Percentiles rank a stretch among this genome's conserved stretches.
These are phyloP conservation scores for Cutaneotrichosporon curvatum DNA, from an alignment of 1,284 basidiomycete genomes.

Conservation along the genomic window DNA sequence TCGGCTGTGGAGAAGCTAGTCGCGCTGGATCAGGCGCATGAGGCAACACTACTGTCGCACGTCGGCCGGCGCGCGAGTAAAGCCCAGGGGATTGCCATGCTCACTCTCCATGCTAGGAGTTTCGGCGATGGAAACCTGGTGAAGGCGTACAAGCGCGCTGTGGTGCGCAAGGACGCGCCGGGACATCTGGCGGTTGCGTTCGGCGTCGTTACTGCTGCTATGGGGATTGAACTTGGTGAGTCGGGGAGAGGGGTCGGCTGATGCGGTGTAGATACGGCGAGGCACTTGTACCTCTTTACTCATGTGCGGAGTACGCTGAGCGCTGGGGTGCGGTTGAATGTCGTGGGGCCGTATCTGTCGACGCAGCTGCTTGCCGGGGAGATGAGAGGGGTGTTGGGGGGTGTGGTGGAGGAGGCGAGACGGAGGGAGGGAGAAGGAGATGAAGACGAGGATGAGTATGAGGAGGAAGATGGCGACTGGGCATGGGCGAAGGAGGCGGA, in stretches of 20 bases:
- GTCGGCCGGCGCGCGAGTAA: constrained; percentile 78
- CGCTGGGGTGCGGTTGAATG: constrained; percentile 83
- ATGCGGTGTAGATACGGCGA: constrained; percentile 60
- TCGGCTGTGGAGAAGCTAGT: constrained; percentile 48
- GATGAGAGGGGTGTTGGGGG: constrained; percentile 59
- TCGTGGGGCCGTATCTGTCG: constrained; percentile 84
- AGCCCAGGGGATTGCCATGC: constrained; percentile 85
- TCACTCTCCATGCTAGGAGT: constrained; percentile 79
- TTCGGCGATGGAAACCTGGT: constrained; percentile 56
- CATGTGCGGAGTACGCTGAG: constrained; percentile 84
- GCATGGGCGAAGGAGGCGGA: constrained; percentile 35
- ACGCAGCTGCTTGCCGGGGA: constrained; percentile 78
- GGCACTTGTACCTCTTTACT: constrained; percentile 84
- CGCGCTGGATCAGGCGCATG: constrained; percentile 68
- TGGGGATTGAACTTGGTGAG: constrained; percentile 67
- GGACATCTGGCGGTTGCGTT: constrained; percentile 88
- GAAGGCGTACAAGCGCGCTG: constrained; percentile 59
- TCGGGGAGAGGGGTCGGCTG: no score
- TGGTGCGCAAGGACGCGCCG: constrained; percentile 56
- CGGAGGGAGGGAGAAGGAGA: not conserved
- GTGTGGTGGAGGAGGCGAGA: constrained; percentile 23
- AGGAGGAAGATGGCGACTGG: constrained; percentile 19
- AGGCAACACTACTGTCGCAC: constrained; percentile 81
- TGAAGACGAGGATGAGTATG: not conserved
- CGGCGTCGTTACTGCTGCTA: constrained; percentile 70